phyloP scores from a whole-genome alignment of 73 alveolate species.

The Paramecium pentaurelia region DNA sequence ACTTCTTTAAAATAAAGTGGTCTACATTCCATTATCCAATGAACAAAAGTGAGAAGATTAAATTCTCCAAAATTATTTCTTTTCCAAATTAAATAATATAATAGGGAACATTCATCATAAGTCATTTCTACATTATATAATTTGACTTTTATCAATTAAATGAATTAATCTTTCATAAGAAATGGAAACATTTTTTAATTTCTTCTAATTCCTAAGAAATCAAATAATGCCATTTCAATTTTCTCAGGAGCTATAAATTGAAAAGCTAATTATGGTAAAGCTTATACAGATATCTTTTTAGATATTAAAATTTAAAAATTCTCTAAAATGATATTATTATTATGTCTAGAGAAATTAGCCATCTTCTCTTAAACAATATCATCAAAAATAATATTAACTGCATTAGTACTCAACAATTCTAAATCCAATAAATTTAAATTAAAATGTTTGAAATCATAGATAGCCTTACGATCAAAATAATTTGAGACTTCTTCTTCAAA shows the following conservation, averaged over 20 bases:
- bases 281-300: not conserved
- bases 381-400: not conserved
- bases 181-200: slow-evolving; percentile 31
- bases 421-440: not conserved
- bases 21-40: slow-evolving; percentile 18
- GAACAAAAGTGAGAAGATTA: not conserved
- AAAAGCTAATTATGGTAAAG: slow-evolving; percentile 16
- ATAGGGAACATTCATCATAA: not conserved
- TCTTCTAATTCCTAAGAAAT: not conserved
- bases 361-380: not conserved
- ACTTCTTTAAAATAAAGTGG: not conserved
- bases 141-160: not conserved
- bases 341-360: not conserved
- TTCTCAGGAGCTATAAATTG: not conserved
- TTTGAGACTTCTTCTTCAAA: slow-evolving; percentile 5
- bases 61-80: not conserved
- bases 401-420: not conserved
- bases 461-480: slow-evolving; percentile 22
- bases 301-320: slow-evolving; percentile 14
- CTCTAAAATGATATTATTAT: not conserved
- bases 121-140: slow-evolving; percentile 8
- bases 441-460: not conserved
- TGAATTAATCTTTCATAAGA: not conserved
- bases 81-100: slow-evolving; percentile 29
- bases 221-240: not conserved